Evolutionary conservation across 257 asterid species (phyloP), one percentile per base, ranked within the genome.

Genomic region (Rubia yunnanensis): DNA sequence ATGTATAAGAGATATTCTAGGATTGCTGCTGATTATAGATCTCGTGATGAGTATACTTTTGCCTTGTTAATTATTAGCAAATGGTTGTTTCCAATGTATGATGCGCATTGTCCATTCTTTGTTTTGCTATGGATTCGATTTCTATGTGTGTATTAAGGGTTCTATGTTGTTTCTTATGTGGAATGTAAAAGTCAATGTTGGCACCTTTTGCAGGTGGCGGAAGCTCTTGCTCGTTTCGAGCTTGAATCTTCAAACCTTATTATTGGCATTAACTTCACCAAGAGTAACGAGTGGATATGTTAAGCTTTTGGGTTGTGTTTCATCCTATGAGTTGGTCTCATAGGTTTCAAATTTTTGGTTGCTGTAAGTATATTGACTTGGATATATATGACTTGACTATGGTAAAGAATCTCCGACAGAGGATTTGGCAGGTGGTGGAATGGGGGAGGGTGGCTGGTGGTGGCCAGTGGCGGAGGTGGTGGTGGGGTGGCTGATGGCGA

Each of bases 251-350:
- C 98, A 53, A 92, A 92, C 80, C 87, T 89, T 22, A 92, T 92
- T 76, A 83, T 92, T 27, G 98, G 97, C 30, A 84, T 92, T 23
- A 96, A 92, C 81, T 89, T 87, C 80, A 92, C 98, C 1, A 92
- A 87, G 91, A 92, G 97, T 83, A 92, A 92, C 48, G 97, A 92
- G 75, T 92, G 98, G 97, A 92, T 97, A 75, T 96, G 98, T 92
- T 52, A 36, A 11, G 22, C 60, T 30, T 60, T n/a, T n/a, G n/a
- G n/a, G n/a, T 61, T 64, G n/a, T n/a, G 6, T 61, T 50, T 36
- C 31, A 31, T 6, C 48, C 20, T 34, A 34, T 22, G 38, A 15
- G 18, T 59, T 41, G 10, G 23, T 36, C n/a, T n/a, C 60, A n/a
- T 54, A 54, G 60, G 32, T 54, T 54, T 69, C 31, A 30, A 28